phyloP scores from a whole-genome alignment of 1,284 basidiomycete genomes.

The Leccinum cinnamomeum region DNA sequence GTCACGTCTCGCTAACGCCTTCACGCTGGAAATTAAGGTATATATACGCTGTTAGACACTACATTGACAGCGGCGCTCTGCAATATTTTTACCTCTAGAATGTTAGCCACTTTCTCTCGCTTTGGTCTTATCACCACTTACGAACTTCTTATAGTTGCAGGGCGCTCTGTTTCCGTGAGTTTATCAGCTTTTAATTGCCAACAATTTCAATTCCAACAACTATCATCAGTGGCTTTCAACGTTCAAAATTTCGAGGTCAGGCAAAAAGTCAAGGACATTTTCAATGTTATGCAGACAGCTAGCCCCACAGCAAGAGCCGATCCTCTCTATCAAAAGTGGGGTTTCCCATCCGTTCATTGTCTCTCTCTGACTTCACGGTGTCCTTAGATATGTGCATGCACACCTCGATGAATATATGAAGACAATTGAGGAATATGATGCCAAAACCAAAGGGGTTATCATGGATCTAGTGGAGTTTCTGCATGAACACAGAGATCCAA shows the following conservation, averaged over 20 bases:
- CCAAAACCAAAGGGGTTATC: conserved; percentile 7
- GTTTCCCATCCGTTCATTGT: not conserved
- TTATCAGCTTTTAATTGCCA: not conserved
- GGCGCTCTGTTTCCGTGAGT: conserved; percentile 27
- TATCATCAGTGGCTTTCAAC: conserved; percentile 24
- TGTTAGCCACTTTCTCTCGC: conserved; percentile 18
- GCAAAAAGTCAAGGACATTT: conserved; percentile 15
- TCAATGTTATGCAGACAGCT: conserved; percentile 10
- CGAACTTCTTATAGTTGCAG: conserved; percentile 22
- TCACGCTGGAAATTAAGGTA: too few relatives aligned
- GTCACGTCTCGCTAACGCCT: not conserved
- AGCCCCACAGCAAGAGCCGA: not conserved
- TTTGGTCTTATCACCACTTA: not conserved
- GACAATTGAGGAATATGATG: conserved; percentile 19
- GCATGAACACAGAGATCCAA: conserved; percentile 8
- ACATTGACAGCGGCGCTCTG: conserved; percentile 25
- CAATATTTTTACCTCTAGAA: conserved; percentile 27
- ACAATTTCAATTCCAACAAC: not conserved
- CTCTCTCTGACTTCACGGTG: not conserved
- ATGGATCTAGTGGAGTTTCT: conserved; percentile 28
- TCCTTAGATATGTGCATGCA: conserved; percentile 18
- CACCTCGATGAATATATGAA: conserved; percentile 15
- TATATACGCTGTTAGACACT: conserved; percentile 15
- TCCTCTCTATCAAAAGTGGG: conserved; percentile 20
- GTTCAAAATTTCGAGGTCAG: not conserved